Conservation (phyloP, 805 yeast species). For the Candida nitratophila region DNA sequence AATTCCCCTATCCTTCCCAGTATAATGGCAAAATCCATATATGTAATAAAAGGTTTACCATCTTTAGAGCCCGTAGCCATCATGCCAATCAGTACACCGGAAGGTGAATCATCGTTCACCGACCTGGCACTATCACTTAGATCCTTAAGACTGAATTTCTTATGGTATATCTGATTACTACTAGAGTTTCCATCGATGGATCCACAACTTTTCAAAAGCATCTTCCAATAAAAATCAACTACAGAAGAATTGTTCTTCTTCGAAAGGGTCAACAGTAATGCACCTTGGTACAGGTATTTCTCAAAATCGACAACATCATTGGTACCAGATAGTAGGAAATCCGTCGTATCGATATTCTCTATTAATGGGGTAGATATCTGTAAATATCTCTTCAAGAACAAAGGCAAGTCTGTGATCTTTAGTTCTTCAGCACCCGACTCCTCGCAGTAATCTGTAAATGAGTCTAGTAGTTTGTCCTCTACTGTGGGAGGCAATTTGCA, state of each 20-base stretch:
- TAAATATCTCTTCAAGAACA: slow-evolving; percentile 23
- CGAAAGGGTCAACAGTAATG: slow-evolving; percentile 30
- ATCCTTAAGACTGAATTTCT: slow-evolving; percentile 30
- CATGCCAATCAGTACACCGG: slow-evolving; percentile 35
- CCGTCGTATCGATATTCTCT: slow-evolving; percentile 18
- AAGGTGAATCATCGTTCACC: slow-evolving; percentile 16
- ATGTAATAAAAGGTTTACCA: slow-evolving; percentile 27
- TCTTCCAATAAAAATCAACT: slow-evolving; percentile 35
- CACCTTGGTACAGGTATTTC: slow-evolving; percentile 32
- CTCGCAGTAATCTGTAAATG: slow-evolving; percentile 32
- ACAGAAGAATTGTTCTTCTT: slow-evolving; percentile 26
- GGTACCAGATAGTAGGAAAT: slow-evolving; percentile 32
- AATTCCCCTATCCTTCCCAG: slow-evolving; percentile 42
- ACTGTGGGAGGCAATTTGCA: slow-evolving; percentile 31
- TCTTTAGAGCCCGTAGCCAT: slow-evolving; percentile 35
- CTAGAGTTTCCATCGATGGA: neutral
- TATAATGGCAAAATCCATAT: slow-evolving; percentile 39
- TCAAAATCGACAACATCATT: slow-evolving; percentile 39
- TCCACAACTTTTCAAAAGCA: slow-evolving; percentile 15
- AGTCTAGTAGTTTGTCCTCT: slow-evolving; percentile 38
- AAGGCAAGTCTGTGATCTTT: slow-evolving; percentile 20
- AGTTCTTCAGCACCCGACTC: slow-evolving; percentile 31
- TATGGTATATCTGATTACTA: slow-evolving; percentile 9
- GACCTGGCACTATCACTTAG: slow-evolving; percentile 20
- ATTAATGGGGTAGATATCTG: slow-evolving; percentile 23